phyloP scores from a whole-genome alignment of 148 eudicot species.

The Gaultheria prostrata region DNA sequence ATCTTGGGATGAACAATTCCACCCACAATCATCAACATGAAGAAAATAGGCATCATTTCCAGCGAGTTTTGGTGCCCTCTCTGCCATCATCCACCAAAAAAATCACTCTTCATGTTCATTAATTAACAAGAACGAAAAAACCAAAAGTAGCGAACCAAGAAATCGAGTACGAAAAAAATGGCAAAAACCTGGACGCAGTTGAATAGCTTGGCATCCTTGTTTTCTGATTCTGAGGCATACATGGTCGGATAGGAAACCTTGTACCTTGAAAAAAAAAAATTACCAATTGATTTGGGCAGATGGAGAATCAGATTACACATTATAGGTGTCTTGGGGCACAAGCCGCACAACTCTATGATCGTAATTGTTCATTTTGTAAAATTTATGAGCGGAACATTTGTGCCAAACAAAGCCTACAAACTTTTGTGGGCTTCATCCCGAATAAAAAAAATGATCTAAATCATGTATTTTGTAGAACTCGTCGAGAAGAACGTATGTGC shows the following conservation, averaged over 20 bases:
- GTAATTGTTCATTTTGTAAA: too few species aligned
- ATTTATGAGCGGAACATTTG: too few species aligned
- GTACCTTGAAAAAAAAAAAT: conserved; percentile 41
- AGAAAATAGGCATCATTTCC: conserved; percentile 79
- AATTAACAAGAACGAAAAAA: neutral
- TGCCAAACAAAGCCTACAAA: too few species aligned
- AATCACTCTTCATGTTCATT: neutral
- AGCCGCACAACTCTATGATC: too few species aligned
- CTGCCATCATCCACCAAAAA: conserved; percentile 30
- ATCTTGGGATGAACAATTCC: conserved; percentile 71
- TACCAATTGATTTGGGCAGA: neutral
- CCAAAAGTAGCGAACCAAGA: too few species aligned
- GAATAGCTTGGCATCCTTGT: conserved; percentile 87
- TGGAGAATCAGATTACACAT: neutral
- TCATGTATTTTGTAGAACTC: too few species aligned
- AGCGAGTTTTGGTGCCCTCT: conserved; percentile 96
- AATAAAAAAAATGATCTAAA: too few species aligned
- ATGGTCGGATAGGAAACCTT: conserved; percentile 73
- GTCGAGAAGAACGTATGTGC: too few species aligned
- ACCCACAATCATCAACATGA: conserved; percentile 64
- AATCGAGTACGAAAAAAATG: neutral
- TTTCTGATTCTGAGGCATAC: conserved; percentile 87
- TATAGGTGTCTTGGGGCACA: too few species aligned
- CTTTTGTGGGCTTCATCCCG: too few species aligned
- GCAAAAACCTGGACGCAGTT: conserved; percentile 81